Evolutionary conservation across 1,139 yeast species (phyloP), one percentile per base, ranked within the genome.

Genomic region (Eremothecium sinecaudum): DNA sequence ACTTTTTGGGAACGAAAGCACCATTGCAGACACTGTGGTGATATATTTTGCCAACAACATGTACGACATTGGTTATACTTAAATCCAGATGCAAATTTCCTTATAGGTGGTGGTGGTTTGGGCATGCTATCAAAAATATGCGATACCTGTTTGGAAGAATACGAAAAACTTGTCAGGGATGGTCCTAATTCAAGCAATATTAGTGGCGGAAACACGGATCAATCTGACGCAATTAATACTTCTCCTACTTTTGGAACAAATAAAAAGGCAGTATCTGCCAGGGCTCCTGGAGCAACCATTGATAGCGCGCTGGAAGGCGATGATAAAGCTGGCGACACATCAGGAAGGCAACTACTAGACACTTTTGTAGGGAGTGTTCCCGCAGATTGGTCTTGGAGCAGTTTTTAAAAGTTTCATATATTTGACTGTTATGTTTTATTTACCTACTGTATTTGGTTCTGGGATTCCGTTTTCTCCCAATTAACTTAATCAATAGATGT

Each of bases 21-120:
- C 54, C 97, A 87, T 60, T 87, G 97, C 55, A 71, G 97, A 34
- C 79, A 82, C 51, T 87, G 97, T 62, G 97, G 97, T 13, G 93
- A 84, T 19, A 72, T 87, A 10, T 87, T 79, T 53, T 87, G 97
- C 59, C 77, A 78, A 34, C 79, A 75, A 38, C 75, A 73, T 50
- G 57, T 72, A 18, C 49, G 61, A 13, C 67, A 64, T 48, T 51
- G 62, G 34, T 51, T 73, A 21, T 63, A 66, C 49, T 68, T 87
- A 41, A 87, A 84, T 50, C 67, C 68, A 33, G 61, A 73, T 47
- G 90, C 93, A 18, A 71, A 77, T 51, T 74, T 81, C 61, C 72
- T 83, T 36, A 72, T 84, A 41, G 90, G 86, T 32, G 78, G 83
- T 9, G 64, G 78, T 38, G 90, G 87, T 5, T 65, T 73, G 9